phyloP scores from a whole-genome alignment of 192 early-diverging fungal genomes.

The Borealophlyctis nickersoniae region DNA sequence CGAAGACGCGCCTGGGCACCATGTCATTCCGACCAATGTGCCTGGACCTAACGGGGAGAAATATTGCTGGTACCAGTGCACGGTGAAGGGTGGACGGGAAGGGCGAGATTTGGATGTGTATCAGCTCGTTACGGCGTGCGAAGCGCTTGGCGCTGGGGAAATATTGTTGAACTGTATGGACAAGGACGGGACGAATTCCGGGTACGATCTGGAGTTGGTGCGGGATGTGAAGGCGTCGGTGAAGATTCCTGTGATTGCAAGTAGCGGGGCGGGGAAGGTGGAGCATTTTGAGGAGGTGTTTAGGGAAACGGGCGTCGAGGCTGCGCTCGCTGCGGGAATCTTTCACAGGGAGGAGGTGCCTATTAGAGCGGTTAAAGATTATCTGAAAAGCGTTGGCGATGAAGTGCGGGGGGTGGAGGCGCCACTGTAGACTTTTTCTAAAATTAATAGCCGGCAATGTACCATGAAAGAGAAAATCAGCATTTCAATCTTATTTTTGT shows the following conservation, averaged over 20 bases:
- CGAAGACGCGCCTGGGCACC: slow-evolving; percentile 70
- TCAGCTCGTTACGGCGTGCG: slow-evolving; percentile 84
- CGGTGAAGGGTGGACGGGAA: slow-evolving; percentile 96
- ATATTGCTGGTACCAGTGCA: slow-evolving; percentile 99
- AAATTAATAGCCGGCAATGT: no score
- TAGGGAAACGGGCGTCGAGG: slow-evolving; percentile 81
- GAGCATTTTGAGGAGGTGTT: slow-evolving; percentile 91
- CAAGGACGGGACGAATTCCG: slow-evolving; percentile 95
- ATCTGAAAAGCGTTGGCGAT: slow-evolving; percentile 47
- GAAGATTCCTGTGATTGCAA: slow-evolving; percentile 95
- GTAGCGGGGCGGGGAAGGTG: slow-evolving; percentile 83
- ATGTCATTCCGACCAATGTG: slow-evolving; percentile 63
- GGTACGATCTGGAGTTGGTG: slow-evolving; percentile 89
- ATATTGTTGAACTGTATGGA: slow-evolving; percentile 99
- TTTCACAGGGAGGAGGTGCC: slow-evolving; percentile 96
- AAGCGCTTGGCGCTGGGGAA: slow-evolving; percentile 92
- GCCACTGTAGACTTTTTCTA: no score
- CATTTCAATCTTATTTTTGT: no score
- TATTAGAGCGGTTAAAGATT: slow-evolving; percentile 77
- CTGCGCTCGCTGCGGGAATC: slow-evolving; percentile 96
- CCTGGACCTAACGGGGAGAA: slow-evolving; percentile 89
- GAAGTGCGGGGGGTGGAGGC: slow-evolving; percentile 12
- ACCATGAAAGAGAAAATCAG: no score
- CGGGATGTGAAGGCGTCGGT: slow-evolving; percentile 74
- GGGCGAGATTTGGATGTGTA: slow-evolving; percentile 89